Conservation (phyloP, 164 flowering plant species). For the Warburgia ugandensis region DNA sequence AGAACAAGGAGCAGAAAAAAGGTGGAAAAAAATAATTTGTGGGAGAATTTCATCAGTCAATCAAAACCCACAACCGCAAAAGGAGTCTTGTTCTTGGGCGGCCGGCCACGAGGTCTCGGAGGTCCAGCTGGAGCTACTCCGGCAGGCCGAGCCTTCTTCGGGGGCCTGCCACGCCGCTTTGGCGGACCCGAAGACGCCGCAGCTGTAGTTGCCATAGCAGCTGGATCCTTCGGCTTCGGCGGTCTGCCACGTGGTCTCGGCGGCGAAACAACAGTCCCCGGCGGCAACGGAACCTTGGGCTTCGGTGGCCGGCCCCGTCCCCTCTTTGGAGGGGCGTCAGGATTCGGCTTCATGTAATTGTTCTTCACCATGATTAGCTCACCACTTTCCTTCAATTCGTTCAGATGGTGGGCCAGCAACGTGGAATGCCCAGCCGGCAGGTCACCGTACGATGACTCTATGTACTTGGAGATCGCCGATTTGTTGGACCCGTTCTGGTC, state of each 20-base stretch:
- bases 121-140: not conserved
- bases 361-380: conserved; percentile 59
- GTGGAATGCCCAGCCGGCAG: conserved; percentile 59
- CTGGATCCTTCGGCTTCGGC: conserved; percentile 44
- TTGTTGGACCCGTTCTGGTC: conserved; percentile 61
- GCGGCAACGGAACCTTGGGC: conserved; percentile 38
- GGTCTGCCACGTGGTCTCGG: conserved; percentile 61
- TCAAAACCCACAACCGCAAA: conserved; percentile 30
- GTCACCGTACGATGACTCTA: conserved; percentile 48
- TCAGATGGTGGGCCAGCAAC: conserved; percentile 51
- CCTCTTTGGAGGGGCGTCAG: conserved; percentile 56
- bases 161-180: conserved; percentile 58
- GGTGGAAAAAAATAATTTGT: too few species aligned
- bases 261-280: conserved; percentile 24
- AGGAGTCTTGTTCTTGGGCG: conserved; percentile 56
- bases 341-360: conserved; percentile 66
- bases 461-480: conserved; percentile 53
- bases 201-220: conserved; percentile 21
- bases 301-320: conserved; percentile 94
- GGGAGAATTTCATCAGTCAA: too few species aligned
- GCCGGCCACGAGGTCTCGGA: conserved; percentile 49
- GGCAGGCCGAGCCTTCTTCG: conserved; percentile 31
- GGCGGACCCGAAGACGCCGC: conserved; percentile 18
- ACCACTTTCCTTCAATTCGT: conserved; percentile 53
- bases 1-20: too few species aligned